phyloP scores from a whole-genome alignment of 2,329 filamentous ascomycete genomes.

The Blastomyces silverae region DNA sequence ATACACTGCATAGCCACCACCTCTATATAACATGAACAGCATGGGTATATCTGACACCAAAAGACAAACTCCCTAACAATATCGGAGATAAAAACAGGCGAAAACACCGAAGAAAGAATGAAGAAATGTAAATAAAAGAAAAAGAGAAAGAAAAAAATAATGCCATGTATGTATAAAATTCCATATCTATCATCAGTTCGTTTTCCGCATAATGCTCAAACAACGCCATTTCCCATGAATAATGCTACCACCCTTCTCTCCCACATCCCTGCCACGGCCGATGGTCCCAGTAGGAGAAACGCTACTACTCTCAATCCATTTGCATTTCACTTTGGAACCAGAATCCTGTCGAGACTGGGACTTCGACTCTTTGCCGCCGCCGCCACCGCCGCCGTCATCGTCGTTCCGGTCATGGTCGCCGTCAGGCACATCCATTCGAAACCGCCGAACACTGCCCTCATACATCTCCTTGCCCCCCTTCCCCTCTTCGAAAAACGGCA shows the following conservation, averaged over 20 bases:
- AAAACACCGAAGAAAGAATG: too few relatives aligned
- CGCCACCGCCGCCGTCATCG: conserved; percentile 7
- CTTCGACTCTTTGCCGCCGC: neutral
- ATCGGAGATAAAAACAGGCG: too few relatives aligned
- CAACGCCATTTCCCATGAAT: conserved; percentile 11
- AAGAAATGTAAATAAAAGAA: too few relatives aligned
- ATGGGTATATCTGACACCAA: too few relatives aligned
- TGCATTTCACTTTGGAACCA: neutral
- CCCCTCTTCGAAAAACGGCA: conserved; percentile 40
- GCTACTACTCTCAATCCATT: conserved; percentile 12
- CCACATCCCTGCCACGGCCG: neutral
- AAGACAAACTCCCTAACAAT: too few relatives aligned
- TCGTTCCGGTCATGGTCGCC: conserved; percentile 14
- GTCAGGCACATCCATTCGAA: conserved; percentile 40
- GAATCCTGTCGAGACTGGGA: neutral
- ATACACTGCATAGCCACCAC: too few relatives aligned
- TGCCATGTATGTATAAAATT: neutral
- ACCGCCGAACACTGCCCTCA: conserved; percentile 42
- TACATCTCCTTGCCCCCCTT: conserved; percentile 33
- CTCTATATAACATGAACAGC: too few relatives aligned
- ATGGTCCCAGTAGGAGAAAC: neutral
- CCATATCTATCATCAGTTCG: conserved; percentile 1
- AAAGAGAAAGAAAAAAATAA: neutral
- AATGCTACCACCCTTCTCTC: neutral
- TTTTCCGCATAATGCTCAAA: conserved; percentile 9